phyloP scores from a whole-genome alignment of 2,329 filamentous ascomycete genomes.

The Colletotrichum noveboracense region DNA sequence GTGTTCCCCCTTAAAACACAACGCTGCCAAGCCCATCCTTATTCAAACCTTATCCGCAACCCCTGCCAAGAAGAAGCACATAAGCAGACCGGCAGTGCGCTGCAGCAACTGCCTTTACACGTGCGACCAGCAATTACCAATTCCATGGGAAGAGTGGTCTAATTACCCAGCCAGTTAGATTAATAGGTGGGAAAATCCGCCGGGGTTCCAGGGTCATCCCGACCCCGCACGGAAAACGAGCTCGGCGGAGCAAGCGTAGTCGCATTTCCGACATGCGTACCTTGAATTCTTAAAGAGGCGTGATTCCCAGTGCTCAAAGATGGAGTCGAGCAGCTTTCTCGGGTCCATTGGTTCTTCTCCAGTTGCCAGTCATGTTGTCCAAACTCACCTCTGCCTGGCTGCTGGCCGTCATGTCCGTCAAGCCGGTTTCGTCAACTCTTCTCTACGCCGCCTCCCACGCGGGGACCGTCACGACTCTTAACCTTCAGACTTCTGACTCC shows the following conservation, averaged over 20 bases:
- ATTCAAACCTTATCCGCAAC: slow-evolving; percentile 10
- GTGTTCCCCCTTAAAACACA: neutral
- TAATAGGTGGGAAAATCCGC: slow-evolving; percentile 12
- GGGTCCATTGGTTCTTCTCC: neutral
- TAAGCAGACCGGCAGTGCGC: neutral
- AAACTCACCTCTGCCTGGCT: neutral
- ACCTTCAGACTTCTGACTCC: slow-evolving; percentile 29
- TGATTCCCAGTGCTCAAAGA: neutral
- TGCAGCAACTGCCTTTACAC: neutral
- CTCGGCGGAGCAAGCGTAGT: neutral
- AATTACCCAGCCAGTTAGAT: neutral
- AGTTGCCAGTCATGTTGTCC: neutral
- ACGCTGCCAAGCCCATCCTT: neutral
- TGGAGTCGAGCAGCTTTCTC: neutral
- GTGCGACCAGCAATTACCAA: neutral
- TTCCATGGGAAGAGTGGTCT: neutral
- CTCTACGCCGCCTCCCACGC: slow-evolving; percentile 55
- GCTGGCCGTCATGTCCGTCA: slow-evolving; percentile 22
- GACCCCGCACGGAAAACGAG: slow-evolving; percentile 20
- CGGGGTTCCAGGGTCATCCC: neutral
- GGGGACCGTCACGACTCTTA: slow-evolving; percentile 52
- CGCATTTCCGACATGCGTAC: slow-evolving; percentile 5
- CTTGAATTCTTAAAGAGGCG: neutral
- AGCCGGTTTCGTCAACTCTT: slow-evolving; percentile 36
- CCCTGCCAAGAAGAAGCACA: neutral